Base-by-base conservation (phyloP, 345 rosid species). In the Lumnitzera racemosa region DNA sequence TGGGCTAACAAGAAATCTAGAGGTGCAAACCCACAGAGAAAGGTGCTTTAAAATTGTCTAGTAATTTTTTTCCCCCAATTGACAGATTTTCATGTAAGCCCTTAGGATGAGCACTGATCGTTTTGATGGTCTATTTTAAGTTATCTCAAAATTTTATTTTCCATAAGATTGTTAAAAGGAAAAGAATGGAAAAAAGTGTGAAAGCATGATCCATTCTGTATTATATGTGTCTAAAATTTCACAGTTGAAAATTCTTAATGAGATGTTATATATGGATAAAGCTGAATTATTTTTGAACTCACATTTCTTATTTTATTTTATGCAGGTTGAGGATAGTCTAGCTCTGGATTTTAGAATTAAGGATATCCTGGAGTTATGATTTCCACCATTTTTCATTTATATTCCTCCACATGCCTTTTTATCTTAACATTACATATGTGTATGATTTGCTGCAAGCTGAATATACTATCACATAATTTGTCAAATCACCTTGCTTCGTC, bases 241-340 rank as follows among this genome's bases (percentile, higher is more conserved):
- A 1, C 5, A 9, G 43, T 3, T 36, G 11, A 1, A 36, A 36
- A 36, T 36, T 36, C 43, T 36, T 36, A 36, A 36, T 36, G 43
- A 36, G 43, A 36, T 36, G 43, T 3, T 4, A 36, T 36, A 36
- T 36, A 36, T 36, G 5, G 43, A 36, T 36, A 7, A 36, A 9
- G 9, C 43, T 36, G 43, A 24, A 56, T 46, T 6, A 55, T 55
- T 43, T 23, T 61, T 67, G 57, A 59, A 55, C 67, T 64, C 50
- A 64, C 53, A 49, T 24, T 46, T 68, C 55, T 71, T 47, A 16
- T 57, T 62, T 62, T 61, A 31, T 67, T 63, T 69, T 59, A 46
- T 77, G 83, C 99, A 90, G 97, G 76, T 79, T 25, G 92, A 86
- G 76, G 85, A 80, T 23, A 83, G 89, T 58, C 86, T 94, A 75